These are phyloP conservation scores for Tulasnella sp. DNA, from an alignment of 768 basidiomycete genomes.

Conservation along the genomic window DNA sequence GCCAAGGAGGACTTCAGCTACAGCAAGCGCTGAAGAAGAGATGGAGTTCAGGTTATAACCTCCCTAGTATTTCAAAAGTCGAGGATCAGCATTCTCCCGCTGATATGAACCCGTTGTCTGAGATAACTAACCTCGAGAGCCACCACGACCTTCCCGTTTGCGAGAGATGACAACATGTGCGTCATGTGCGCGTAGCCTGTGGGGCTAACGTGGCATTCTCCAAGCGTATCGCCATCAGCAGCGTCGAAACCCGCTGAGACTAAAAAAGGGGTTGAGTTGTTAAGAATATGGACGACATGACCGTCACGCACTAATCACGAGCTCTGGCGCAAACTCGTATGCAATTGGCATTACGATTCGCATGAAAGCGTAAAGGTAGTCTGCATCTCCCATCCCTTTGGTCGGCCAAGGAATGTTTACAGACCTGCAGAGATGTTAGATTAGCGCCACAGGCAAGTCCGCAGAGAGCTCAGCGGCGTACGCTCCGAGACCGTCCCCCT, in stretches of 20 bases:
- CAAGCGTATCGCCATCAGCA: conserved; percentile 84
- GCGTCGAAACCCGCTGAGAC: conserved; percentile 99
- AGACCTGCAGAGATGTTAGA: conserved; percentile 44
- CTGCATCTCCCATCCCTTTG: conserved; percentile 83
- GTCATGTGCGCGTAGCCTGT: conserved; percentile 98
- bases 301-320: conserved; percentile 75
- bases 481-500: conserved; percentile 78
- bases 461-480: conserved; percentile 37
- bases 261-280: conserved; percentile 30
- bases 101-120: neutral
- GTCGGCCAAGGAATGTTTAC: conserved; percentile 96
- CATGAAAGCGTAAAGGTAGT: conserved; percentile 95
- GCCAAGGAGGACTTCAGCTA: conserved; percentile 80
- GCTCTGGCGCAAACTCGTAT: conserved; percentile 89
- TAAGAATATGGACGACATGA: neutral
- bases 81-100: neutral
- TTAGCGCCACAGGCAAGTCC: neutral
- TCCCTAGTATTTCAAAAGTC: conserved; percentile 46
- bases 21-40: conserved; percentile 78
- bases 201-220: conserved; percentile 85
- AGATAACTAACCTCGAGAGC: conserved; percentile 71
- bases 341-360: conserved; percentile 95
- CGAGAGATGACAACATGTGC: conserved; percentile 85
- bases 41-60: conserved; percentile 92
- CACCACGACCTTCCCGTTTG: conserved; percentile 81